These are phyloP conservation scores for Monilinia laxa DNA, from an alignment of 2,329 filamentous ascomycete species.

Conservation along the genomic window DNA sequence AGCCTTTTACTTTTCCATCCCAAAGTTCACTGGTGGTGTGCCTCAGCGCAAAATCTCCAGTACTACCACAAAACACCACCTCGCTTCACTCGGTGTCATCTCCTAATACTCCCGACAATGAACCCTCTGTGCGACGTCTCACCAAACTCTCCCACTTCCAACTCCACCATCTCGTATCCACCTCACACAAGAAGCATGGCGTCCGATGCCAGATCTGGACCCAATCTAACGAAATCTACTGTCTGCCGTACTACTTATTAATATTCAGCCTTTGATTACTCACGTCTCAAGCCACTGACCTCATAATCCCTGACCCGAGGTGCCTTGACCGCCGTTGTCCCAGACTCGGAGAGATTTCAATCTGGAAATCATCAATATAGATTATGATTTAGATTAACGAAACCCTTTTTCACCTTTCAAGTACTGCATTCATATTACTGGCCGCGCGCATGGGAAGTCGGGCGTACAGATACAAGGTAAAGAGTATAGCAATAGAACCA, in stretches of 20 bases:
- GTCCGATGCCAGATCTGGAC: conserved; percentile 18
- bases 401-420: not conserved
- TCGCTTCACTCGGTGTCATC: conserved; percentile 5
- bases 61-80: not conserved
- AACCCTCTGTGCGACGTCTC: not conserved
- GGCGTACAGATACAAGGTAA: not conserved
- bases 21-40: not conserved
- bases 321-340: conserved; percentile 15
- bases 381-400: conserved; percentile 14
- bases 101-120: not conserved
- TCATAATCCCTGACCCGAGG: not conserved
- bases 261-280: not conserved
- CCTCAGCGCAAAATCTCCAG: not conserved
- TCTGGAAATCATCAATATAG: not conserved
- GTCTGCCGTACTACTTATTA: conserved; percentile 4
- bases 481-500: not conserved
- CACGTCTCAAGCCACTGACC: conserved; percentile 10
- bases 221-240: conserved; percentile 2
- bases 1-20: not conserved
- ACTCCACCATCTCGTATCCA: conserved; percentile 10
- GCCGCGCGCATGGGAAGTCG: not conserved
- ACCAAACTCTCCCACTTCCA: not conserved
- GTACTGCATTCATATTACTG: not conserved
- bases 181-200: conserved; percentile 3
- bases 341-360: not conserved